phyloP scores from a whole-genome alignment of 2,329 filamentous ascomycete genomes.

The Trichoderma cornu-damae region DNA sequence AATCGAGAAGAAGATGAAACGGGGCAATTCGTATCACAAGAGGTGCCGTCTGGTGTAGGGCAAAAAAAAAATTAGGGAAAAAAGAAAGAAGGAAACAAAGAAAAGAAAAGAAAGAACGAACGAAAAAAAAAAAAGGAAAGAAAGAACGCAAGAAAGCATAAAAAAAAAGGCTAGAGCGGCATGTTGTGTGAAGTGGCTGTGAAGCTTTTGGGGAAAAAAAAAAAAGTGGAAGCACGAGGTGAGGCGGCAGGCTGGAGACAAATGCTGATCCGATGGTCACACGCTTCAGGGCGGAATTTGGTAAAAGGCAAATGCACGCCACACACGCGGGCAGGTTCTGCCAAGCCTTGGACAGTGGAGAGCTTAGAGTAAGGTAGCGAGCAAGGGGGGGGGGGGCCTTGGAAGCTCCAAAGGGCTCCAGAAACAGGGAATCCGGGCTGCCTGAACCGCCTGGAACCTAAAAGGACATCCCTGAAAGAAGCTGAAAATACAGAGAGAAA shows the following conservation, averaged over 20 bases:
- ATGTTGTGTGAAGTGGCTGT: slow-evolving; percentile 2
- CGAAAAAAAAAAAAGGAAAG: background rate
- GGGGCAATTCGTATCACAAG: background rate
- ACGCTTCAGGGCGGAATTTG: slow-evolving; percentile 11
- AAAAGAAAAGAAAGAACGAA: no score
- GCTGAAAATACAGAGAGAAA: no score
- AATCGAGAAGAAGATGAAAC: background rate
- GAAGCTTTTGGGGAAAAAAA: background rate
- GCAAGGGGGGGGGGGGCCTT: background rate
- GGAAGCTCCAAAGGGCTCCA: background rate
- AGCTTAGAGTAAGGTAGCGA: background rate
- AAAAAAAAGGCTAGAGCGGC: background rate
- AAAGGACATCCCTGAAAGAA: background rate
- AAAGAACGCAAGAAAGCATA: background rate
- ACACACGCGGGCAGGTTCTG: background rate
- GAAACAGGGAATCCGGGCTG: background rate
- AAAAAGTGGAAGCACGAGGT: slow-evolving; percentile 12
- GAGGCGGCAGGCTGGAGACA: slow-evolving; percentile 10
- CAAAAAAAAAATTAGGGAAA: no score
- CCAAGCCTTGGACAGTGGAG: slow-evolving; percentile 7
- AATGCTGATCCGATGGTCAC: slow-evolving; percentile 14
- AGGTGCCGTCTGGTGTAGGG: slow-evolving; percentile 1
- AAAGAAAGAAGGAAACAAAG: background rate
- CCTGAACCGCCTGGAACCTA: background rate
- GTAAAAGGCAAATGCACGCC: no score